Evolutionary conservation across 139 green algal species (phyloP).

Genomic region (Zygnema circumcarinatum): DNA sequence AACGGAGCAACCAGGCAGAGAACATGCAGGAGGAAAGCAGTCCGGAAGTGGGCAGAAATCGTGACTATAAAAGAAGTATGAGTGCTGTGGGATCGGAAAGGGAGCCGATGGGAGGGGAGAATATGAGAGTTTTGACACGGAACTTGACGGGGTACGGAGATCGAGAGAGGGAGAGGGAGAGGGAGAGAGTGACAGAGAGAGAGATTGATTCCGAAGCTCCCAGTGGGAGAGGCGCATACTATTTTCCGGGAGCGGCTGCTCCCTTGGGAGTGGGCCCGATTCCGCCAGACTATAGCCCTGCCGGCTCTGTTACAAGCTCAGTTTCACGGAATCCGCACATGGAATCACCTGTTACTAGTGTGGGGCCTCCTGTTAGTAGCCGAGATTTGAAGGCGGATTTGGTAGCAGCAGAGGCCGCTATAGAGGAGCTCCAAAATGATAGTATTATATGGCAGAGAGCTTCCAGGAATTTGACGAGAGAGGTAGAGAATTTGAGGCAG

Average conservation of each 20-base stretch:
- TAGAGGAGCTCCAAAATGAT: slow-evolving; percentile 45
- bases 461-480: slow-evolving; percentile 23
- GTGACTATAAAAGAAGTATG: background rate
- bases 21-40: too few species aligned
- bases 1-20: background rate
- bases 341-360: background rate
- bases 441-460: slow-evolving; percentile 25
- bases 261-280: background rate
- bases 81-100: background rate
- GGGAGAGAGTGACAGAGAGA: background rate
- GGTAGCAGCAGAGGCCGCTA: slow-evolving; percentile 45
- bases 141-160: background rate
- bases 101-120: background rate
- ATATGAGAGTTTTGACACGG: background rate
- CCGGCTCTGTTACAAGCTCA: background rate
- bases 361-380: background rate
- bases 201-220: background rate
- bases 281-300: background rate
- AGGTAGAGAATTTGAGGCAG: slow-evolving; percentile 34
- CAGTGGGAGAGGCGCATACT: background rate
- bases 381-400: slow-evolving; percentile 34
- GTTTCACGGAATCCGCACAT: background rate
- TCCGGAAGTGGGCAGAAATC: too few species aligned
- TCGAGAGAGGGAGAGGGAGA: too few species aligned
- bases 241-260: background rate